These are phyloP conservation scores for Nidularia sp. DNA, from an alignment of 768 basidiomycete species.

Conservation along the genomic window DNA sequence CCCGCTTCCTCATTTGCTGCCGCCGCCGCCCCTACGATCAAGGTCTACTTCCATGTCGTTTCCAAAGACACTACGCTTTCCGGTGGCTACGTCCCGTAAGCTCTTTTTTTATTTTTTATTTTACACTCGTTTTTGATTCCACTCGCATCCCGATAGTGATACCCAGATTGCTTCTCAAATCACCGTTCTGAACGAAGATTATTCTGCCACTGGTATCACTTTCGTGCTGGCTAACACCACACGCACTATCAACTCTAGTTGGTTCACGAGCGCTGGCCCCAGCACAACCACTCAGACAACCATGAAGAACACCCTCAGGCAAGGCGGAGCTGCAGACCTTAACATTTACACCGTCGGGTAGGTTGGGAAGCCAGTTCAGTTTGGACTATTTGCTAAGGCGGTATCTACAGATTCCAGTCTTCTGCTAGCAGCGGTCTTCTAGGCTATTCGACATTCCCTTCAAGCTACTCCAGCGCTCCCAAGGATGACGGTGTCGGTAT, in stretches of 20 bases:
- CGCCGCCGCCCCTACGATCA: constrained; percentile 6
- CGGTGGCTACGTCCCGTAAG: constrained; percentile 41
- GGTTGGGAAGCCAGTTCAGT: not conserved
- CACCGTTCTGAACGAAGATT: constrained; percentile 36
- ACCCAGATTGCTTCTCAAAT: constrained; percentile 34
- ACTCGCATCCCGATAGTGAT: constrained; percentile 15
- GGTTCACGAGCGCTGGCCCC: constrained; percentile 42
- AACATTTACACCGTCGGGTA: constrained; percentile 52
- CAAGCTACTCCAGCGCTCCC: constrained; percentile 28
- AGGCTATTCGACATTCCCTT: constrained; percentile 53
- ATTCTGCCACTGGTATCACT: constrained; percentile 26
- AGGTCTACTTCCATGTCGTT: constrained; percentile 38
- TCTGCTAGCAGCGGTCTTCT: constrained; percentile 38
- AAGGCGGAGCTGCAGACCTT: constrained; percentile 33
- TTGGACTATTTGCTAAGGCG: not conserved
- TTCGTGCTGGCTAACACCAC: constrained; percentile 36
- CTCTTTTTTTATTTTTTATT: not conserved
- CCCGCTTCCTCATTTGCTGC: constrained; percentile 1
- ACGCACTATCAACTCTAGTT: constrained; percentile 37
- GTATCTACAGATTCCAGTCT: constrained; percentile 24
- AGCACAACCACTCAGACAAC: constrained; percentile 28
- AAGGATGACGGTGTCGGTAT: constrained; percentile 40
- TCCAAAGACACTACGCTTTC: constrained; percentile 19
- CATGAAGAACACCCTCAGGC: constrained; percentile 44
- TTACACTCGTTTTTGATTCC: not conserved